Conservation (phyloP, 768 basidiomycete genomes). For the Suillus decipiens region DNA sequence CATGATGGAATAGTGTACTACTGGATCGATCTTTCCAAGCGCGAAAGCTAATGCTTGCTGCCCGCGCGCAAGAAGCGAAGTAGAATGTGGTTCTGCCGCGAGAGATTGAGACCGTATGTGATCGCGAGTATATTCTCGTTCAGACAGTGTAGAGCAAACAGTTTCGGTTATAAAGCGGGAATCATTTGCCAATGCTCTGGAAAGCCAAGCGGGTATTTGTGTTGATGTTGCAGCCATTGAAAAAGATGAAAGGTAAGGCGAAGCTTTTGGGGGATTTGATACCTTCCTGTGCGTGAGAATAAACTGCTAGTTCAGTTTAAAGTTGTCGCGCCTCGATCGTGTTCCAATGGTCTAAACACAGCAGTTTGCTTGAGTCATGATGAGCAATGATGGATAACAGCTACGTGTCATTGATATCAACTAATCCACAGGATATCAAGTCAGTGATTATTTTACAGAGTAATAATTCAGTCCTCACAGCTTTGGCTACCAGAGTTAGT, state of each 20-base stretch:
- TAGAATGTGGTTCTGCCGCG: constrained; percentile 3
- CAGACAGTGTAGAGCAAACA: constrained; percentile 38
- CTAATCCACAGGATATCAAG: constrained; percentile 20
- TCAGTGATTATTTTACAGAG: constrained; percentile 47
- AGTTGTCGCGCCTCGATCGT: neutral
- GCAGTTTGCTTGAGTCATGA: neutral
- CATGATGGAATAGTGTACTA: constrained; percentile 57
- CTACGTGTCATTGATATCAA: constrained; percentile 24
- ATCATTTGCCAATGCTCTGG: neutral
- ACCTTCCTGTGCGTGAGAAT: constrained; percentile 5
- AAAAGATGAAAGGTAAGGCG: neutral
- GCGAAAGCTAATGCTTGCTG: constrained; percentile 12
- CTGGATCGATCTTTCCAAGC: constrained; percentile 20
- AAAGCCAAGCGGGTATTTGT: neutral
- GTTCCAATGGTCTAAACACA: neutral
- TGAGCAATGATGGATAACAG: constrained; percentile 22
- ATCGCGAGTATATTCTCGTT: constrained; percentile 40
- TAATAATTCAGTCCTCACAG: neutral
- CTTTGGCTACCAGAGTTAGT: constrained; percentile 58
- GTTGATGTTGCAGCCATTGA: neutral
- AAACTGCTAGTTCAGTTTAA: neutral
- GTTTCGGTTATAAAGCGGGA: neutral
- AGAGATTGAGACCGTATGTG: constrained; percentile 31
- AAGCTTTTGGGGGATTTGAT: neutral
- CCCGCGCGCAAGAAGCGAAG: constrained; percentile 6